Conservation (phyloP, 2,329 filamentous ascomycete species). For the Hypoxylon sp. region DNA sequence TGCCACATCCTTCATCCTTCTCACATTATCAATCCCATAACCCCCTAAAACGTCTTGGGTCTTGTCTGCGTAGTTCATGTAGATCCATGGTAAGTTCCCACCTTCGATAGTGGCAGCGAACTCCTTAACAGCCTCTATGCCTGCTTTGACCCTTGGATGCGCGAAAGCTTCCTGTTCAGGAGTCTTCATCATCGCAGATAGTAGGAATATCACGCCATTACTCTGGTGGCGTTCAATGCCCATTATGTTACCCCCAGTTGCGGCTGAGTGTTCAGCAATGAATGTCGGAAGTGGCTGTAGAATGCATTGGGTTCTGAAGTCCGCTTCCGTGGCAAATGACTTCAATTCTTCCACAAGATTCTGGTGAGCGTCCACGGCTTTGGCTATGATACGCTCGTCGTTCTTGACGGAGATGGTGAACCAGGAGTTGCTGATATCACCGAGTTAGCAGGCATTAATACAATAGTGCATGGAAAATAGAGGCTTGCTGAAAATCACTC, state of each 20-base stretch:
- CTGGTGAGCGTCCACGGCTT: background rate
- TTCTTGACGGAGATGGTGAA: background rate
- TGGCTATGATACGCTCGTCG: background rate
- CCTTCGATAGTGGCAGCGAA: conserved; percentile 4
- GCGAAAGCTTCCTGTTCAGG: conserved; percentile 1
- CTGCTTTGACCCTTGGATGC: background rate
- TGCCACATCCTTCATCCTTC: conserved; percentile 48
- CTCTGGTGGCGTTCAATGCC: conserved; percentile 1
- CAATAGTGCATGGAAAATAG: too few relatives aligned
- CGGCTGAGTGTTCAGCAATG: background rate
- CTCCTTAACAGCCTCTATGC: background rate
- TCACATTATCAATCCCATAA: conserved; percentile 49
- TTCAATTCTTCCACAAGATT: background rate
- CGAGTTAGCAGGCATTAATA: too few relatives aligned
- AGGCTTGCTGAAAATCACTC: too few relatives aligned
- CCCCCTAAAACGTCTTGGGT: conserved; percentile 47
- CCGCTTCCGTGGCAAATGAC: background rate
- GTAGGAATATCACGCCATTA: background rate
- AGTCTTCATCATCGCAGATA: background rate
- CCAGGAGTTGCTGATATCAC: background rate
- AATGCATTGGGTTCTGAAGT: conserved; percentile 1
- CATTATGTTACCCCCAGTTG: background rate
- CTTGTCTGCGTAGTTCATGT: conserved; percentile 49
- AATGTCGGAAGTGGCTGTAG: background rate
- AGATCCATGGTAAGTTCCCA: background rate